Evolutionary conservation across 1,139 yeast genomes (phyloP), one percentile per base, ranked within the genome.

Genomic region (Yarrowia galli): DNA sequence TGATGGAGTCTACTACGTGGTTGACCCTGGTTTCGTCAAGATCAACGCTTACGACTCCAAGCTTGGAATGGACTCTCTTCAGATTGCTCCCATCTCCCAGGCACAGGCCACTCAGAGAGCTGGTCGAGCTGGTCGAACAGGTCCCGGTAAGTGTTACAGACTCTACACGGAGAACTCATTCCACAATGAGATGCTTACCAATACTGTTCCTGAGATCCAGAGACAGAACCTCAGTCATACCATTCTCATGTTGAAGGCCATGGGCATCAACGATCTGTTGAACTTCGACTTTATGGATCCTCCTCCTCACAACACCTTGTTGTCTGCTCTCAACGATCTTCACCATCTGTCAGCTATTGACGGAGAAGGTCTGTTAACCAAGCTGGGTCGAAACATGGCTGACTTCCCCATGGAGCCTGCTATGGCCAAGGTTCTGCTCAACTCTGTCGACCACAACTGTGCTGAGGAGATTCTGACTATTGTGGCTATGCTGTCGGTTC

Each of bases 391-490:
- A 65, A 84, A 86, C 72, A 90, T 96, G 96, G 92, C 98, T 0
- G 91, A 89, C 69, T 92, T 93, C 75, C 99, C 99, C 0, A 92
- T 95, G 92, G 97, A 92, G 70, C 99, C 99, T 0, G 86, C 91
- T 7, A 80, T 96, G 70, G 89, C 98, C 2, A 91, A 91, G 74
- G 89, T 96, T 0, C 79, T 96, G 66, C 84, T 95, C 65, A 83
- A 87, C 28, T 89, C 97, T 0, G 88, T 88, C 8, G 89, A 89
- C 28, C 85, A 85, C 71, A 85, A 84, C 20, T 95, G 99, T 72
- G 84, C 96, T 0, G 93, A 90, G 67, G 99, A 95, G 73, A 85
- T 93, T 65, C 79, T 92, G 46, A 89, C 90, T 0, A 90, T 96
- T 28, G 91, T 95, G 68, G 91, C 98, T 2, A 93, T 96, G 98